A percentile compares a stretch with the other conserved stretches of the same genome.
Conservation (phyloP, 2,329 filamentous ascomycete genomes). For the Macrophomina phaseolina region DNA sequence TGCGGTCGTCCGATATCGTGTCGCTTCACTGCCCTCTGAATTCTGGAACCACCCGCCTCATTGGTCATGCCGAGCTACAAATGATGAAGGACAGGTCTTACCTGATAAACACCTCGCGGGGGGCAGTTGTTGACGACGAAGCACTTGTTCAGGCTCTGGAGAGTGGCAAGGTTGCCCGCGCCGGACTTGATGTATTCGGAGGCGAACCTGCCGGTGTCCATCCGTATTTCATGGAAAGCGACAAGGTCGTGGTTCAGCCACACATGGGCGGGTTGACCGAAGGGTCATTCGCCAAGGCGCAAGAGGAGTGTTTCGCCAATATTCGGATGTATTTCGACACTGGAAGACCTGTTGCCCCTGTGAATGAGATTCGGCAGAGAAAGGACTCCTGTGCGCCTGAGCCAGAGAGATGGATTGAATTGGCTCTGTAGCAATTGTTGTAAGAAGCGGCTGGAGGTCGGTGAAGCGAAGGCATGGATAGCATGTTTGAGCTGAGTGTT, state of each 20-base stretch:
- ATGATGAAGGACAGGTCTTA: constrained; percentile 56
- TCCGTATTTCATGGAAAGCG: constrained; percentile 46
- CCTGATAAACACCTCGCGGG: constrained; percentile 60
- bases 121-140: constrained; percentile 56
- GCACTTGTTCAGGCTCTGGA: constrained; percentile 56
- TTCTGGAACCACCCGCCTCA: constrained; percentile 47
- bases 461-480: background rate
- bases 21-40: constrained; percentile 58
- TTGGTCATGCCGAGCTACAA: constrained; percentile 48
- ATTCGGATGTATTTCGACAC: constrained; percentile 48
- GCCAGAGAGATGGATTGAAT: background rate
- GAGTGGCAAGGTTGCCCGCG: constrained; percentile 52
- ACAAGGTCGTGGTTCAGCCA: constrained; percentile 52
- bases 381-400: constrained; percentile 26
- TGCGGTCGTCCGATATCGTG: constrained; percentile 49
- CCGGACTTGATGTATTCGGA: constrained; percentile 57
- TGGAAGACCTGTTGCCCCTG: constrained; percentile 48
- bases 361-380: constrained; percentile 35
- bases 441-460: background rate
- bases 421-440: background rate
- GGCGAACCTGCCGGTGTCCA: constrained; percentile 51
- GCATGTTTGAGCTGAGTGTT: too few species aligned
- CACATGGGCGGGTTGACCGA: constrained; percentile 55
- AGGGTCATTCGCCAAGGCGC: constrained; percentile 50
- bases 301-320: constrained; percentile 56